Base-by-base conservation (phyloP, 345 rosid species). In the Conringia planisiliqua region DNA sequence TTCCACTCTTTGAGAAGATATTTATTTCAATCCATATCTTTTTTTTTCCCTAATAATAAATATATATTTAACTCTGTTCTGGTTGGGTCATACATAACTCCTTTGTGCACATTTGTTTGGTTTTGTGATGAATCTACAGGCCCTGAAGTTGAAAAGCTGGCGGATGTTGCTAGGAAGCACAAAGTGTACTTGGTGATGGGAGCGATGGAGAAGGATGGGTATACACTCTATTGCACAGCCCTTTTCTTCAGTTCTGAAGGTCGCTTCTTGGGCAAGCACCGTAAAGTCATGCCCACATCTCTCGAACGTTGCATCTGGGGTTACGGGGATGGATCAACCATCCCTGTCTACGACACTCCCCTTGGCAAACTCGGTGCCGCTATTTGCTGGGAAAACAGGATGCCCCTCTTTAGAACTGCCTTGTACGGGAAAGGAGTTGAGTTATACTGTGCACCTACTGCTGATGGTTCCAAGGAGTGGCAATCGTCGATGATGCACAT, bases 291-390 rank as follows among this genome's bases (percentile, higher is more conserved):
- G 97, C 99, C 97, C 4, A 95, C 97, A 7, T 81, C 86, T 36
- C 42, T 88, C 43, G 99, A 95, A 83, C 96, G 96, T 44, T 82
- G 90, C 42, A 84, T 94, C n/a, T 94, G 97, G 98, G 98, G 98
- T 56, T 88, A 82, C 16, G 96, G 97, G n/a, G 98, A 94, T 74
- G 96, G 97, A 44, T 94, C 96, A 3, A 94, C 93, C 48, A 86
- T 94, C 76, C 92, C 96, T 0, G 92, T 94, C 68, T 85, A 88
- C 43, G 87, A 90, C 16, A 90, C 97, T n/a, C 86, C 90, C 0
- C 52, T 88, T 46, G 96, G 97, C 11, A 94, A 94, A 79, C 82
- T 94, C 0, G 97, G 97, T 67, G 96, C 95, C 30, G 97, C 92
- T 44, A 86, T 94, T 78, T 94, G 96, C 66, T 94, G 96, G 97